Evolutionary conservation across 805 yeast species (phyloP).

Genomic region (Pichia paraexigua): DNA sequence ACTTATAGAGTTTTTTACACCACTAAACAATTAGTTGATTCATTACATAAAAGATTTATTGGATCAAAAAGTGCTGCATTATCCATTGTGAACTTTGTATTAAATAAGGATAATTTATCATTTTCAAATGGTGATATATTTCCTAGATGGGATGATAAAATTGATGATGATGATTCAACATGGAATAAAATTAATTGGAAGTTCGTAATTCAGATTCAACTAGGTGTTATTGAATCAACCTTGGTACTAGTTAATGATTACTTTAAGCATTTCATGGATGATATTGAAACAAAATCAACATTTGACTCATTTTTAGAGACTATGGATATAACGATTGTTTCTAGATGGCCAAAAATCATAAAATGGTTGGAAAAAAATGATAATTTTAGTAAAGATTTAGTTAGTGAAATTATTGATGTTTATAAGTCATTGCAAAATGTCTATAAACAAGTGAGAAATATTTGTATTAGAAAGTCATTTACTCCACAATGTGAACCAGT

Average conservation of each 20-base stretch:
- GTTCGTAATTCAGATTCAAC: constrained; percentile 67
- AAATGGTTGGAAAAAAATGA: constrained; percentile 19
- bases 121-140: constrained; percentile 6
- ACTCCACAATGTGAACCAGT: constrained; percentile 45
- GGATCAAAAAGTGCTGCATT: constrained; percentile 58
- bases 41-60: constrained; percentile 44
- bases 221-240: constrained; percentile 73
- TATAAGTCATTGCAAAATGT: constrained; percentile 29
- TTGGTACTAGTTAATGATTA: constrained; percentile 63
- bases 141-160: constrained; percentile 51
- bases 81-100: constrained; percentile 32
- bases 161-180: constrained; percentile 31
- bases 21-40: constrained; percentile 43
- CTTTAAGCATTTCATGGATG: constrained; percentile 68
- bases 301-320: constrained; percentile 58
- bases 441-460: constrained; percentile 59
- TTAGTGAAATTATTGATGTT: constrained; percentile 16
- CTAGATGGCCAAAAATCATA: constrained; percentile 39
- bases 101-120: no score
- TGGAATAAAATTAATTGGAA: constrained; percentile 49
- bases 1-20: constrained; percentile 62
- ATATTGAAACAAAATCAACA: constrained; percentile 47
- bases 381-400: constrained; percentile 7
- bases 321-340: constrained; percentile 56
- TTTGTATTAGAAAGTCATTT: constrained; percentile 62